Evolutionary conservation across 345 rosid species (phyloP), one percentile per base, ranked within the genome.

Genomic region (Brassica nigra): DNA sequence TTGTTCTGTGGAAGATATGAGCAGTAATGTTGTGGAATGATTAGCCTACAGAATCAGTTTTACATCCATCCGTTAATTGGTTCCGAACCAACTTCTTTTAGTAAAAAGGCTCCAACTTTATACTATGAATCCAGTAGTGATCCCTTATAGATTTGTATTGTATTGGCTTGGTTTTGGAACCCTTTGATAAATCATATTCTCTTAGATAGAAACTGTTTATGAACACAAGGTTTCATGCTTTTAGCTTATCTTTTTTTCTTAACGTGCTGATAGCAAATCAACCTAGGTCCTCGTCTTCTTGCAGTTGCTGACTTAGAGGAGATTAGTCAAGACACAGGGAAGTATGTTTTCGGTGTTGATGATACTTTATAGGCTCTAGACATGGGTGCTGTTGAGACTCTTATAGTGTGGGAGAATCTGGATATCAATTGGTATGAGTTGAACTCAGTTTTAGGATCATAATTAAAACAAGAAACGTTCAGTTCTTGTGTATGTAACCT

Each of bases 291-390:
- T 12, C 16, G 30, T 68, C 33, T 37, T 37, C 30, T 75, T 5
- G 4, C 8, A 75, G 5, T 49, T 2, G 10, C 54, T 52, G 15
- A 65, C 5, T 36, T 76, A 2, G 12, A 3, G 16, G 66, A 93
- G 86, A 93, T 93, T 16, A 91, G 93, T 77, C 98, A 93, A 87
- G 97, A 93, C 70, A 91, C 98, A 0, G 96, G 96, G 39, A 92
- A 89, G 28, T 92, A 92, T 65, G 97, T 92, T 10, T 89, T 92
- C 67, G 97, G 98, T 37, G 87, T 91, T 11, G 97, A 91, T 8
- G 98, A 93, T 76, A 93, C 98, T 1, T 31, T 93, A 64, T 89
- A 93, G 84, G 95, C 89, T 31, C 68, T 93, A 65, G 98, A 90
- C 44, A 90, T 88, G 97, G 97, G 98, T 81, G 98, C 98, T 70